Conservation (phyloP, 352 stramenopile species). For the Achlya hypogyna region DNA sequence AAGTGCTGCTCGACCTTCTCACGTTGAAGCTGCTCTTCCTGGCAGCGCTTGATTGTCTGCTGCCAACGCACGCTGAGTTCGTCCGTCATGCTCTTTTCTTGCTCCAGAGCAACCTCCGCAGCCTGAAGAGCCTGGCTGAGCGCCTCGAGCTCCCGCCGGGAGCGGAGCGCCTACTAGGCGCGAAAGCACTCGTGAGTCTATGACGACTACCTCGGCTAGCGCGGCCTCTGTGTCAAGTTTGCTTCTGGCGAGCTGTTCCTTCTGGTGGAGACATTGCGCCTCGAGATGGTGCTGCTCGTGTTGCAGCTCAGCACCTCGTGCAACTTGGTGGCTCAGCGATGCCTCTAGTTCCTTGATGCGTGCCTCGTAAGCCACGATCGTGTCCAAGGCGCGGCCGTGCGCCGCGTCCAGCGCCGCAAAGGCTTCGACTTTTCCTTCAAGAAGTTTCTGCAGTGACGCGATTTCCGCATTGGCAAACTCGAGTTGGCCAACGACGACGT, state of each 20-base stretch:
- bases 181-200: too few relatives aligned
- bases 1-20: constrained; percentile 29
- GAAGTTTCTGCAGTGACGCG: background rate
- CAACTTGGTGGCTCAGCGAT: too few relatives aligned
- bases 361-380: background rate
- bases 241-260: background rate
- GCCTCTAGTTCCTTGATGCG: background rate
- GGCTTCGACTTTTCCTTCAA: background rate
- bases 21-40: constrained; percentile 40
- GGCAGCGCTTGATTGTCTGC: constrained; percentile 44
- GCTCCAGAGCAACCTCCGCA: constrained; percentile 20
- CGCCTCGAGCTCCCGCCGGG: too few relatives aligned
- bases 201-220: too few relatives aligned
- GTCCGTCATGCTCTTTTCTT: constrained; percentile 41
- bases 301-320: background rate
- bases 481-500: constrained; percentile 30
- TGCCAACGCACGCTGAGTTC: constrained; percentile 44
- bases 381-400: background rate
- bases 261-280: background rate
- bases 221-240: background rate
- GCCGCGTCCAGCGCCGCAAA: background rate
- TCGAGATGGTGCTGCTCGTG: background rate
- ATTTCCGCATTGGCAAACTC: constrained; percentile 20
- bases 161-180: too few relatives aligned
- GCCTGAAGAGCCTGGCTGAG: background rate